These are phyloP conservation scores for Suhomyces yuchorum DNA, from an alignment of 1,139 yeast genomes.

Conservation along the genomic window DNA sequence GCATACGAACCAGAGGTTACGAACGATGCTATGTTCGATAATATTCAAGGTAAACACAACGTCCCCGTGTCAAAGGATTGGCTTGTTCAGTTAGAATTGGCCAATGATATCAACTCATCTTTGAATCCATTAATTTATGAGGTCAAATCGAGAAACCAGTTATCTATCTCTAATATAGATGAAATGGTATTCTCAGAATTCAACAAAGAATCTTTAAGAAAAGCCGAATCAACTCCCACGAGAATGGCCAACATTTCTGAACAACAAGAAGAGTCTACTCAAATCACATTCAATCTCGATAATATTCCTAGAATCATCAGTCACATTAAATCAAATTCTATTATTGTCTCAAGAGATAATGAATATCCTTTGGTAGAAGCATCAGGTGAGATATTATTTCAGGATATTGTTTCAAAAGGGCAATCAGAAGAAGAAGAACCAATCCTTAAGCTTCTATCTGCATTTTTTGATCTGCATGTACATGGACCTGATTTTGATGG, in stretches of 20 bases:
- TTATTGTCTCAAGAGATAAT: slow-evolving; percentile 25
- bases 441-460: slow-evolving; percentile 53
- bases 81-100: slow-evolving; percentile 61
- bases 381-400: slow-evolving; percentile 26
- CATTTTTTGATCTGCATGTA: slow-evolving; percentile 52
- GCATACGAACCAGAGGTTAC: slow-evolving; percentile 66
- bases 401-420: slow-evolving; percentile 22
- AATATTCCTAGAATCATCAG: slow-evolving; percentile 25
- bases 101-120: slow-evolving; percentile 57
- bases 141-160: slow-evolving; percentile 21
- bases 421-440: slow-evolving; percentile 17
- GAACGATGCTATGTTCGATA: slow-evolving; percentile 35
- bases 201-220: slow-evolving; percentile 27
- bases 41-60: slow-evolving; percentile 34
- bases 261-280: slow-evolving; percentile 17
- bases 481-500: slow-evolving; percentile 16
- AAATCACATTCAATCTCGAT: slow-evolving; percentile 22
- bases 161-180: slow-evolving; percentile 44
- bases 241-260: slow-evolving; percentile 13
- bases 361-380: slow-evolving; percentile 30
- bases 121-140: slow-evolving; percentile 33
- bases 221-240: slow-evolving; percentile 1
- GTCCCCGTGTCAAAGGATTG: slow-evolving; percentile 60
- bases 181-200: slow-evolving; percentile 57
- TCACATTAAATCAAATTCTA: slow-evolving; percentile 24